Conservation (phyloP, 2,329 filamentous ascomycete species). For the Penicillium sp. region DNA sequence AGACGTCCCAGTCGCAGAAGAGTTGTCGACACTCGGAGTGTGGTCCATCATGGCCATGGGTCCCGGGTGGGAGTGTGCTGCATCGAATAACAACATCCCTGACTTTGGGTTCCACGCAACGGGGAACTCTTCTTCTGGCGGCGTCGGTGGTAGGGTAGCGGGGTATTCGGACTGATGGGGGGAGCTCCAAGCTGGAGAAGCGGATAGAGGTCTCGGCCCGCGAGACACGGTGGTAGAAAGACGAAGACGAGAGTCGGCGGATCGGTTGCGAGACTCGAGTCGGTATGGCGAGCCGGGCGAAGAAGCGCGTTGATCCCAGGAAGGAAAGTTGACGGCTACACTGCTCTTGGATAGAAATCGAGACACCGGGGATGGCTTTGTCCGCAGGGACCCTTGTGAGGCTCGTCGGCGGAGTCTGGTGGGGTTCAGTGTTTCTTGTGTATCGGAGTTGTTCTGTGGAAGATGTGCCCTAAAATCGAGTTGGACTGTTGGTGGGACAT, state of each 20-base stretch:
- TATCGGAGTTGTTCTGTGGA: conserved; percentile 21
- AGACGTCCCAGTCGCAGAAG: conserved; percentile 26
- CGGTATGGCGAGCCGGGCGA: conserved; percentile 24
- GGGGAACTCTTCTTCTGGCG: conserved; percentile 41
- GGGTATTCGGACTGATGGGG: conserved; percentile 31
- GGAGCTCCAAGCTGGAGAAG: conserved; percentile 27
- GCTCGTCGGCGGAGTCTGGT: conserved; percentile 35
- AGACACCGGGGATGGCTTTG: conserved; percentile 35
- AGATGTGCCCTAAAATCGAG: conserved; percentile 22
- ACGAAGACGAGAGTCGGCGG: conserved; percentile 30
- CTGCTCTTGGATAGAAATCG: conserved; percentile 37
- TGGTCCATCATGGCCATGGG: conserved; percentile 31
- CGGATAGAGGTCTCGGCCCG: conserved; percentile 30
- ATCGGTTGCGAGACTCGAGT: conserved; percentile 27
- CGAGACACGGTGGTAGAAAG: conserved; percentile 36
- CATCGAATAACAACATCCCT: conserved; percentile 32
- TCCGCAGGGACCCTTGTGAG: conserved; percentile 36
- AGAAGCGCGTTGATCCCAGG: conserved; percentile 50
- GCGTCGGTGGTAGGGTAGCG: conserved; percentile 39
- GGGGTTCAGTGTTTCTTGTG: conserved; percentile 16
- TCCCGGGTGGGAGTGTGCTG: conserved; percentile 27
- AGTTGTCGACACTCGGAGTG: conserved; percentile 28
- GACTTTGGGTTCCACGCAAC: conserved; percentile 37
- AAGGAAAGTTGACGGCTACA: conserved; percentile 49
- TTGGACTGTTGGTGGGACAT: conserved; percentile 23